Evolutionary conservation across 176 grass and related monocot genomes (phyloP).

Genomic region (Areca catechu): DNA sequence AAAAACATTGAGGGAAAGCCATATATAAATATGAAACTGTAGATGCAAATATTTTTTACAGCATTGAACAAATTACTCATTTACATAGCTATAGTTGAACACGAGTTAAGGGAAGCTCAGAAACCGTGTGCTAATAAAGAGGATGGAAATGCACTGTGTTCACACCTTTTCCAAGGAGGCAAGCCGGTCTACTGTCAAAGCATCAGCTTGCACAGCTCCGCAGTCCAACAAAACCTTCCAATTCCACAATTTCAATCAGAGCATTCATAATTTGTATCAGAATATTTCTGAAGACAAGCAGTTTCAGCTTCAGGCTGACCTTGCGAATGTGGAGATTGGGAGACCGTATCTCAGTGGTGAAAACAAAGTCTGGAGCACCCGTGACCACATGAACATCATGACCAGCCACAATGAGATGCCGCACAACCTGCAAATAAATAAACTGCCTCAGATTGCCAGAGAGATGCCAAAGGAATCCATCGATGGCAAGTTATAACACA

Average conservation of each 20-base stretch:
- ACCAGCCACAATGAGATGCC: constrained; percentile 73
- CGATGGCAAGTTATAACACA: too few relatives aligned
- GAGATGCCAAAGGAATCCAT: too few relatives aligned
- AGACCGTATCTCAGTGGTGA: constrained; percentile 77
- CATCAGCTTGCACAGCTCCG: constrained; percentile 96
- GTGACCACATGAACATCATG: constrained; percentile 96
- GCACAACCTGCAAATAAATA: constrained; percentile 50
- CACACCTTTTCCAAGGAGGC: constrained; percentile 87
- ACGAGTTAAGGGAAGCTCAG: too few relatives aligned
- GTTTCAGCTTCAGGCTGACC: constrained; percentile 15
- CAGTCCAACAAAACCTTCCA: constrained; percentile 82
- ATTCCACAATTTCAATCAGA: constrained; percentile 2
- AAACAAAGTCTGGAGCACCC: constrained; percentile 84
- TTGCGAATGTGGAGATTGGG: constrained; percentile 72
- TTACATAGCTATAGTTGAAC: too few relatives aligned
- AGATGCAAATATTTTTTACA: too few relatives aligned
- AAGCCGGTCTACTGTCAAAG: constrained; percentile 85
- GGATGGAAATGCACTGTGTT: too few relatives aligned
- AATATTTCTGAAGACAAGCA: too few relatives aligned
- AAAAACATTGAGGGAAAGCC: constrained; percentile 1
- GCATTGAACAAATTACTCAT: too few relatives aligned
- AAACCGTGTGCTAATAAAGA: not conserved
- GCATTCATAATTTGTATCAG: not conserved
- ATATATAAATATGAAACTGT: too few relatives aligned
- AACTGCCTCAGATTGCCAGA: too few relatives aligned